These are phyloP conservation scores for Atractiella rhizophila DNA, from an alignment of 768 basidiomycete genomes.

Conservation along the genomic window DNA sequence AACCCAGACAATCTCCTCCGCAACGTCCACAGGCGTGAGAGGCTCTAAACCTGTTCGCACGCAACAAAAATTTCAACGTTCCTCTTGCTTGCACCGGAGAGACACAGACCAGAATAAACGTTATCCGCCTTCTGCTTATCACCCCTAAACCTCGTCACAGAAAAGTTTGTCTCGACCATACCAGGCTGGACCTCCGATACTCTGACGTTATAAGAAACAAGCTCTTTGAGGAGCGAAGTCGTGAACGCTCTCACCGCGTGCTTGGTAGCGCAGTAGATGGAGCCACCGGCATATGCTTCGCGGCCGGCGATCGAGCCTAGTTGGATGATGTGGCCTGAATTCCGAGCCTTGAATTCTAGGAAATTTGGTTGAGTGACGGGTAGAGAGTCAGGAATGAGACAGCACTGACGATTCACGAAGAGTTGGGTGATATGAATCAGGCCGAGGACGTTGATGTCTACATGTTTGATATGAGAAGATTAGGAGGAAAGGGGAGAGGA, in stretches of 20 bases:
- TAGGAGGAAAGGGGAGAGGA: too few relatives aligned
- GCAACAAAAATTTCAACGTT: neutral
- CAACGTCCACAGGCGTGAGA: slow-evolving; percentile 21
- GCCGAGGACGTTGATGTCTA: slow-evolving; percentile 56
- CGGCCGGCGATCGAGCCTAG: slow-evolving; percentile 74
- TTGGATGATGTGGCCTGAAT: slow-evolving; percentile 47
- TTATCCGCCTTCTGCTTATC: slow-evolving; percentile 56
- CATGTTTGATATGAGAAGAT: slow-evolving; percentile 30
- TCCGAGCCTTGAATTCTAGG: slow-evolving; percentile 48
- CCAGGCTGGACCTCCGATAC: slow-evolving; percentile 81
- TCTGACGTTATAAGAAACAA: slow-evolving; percentile 75
- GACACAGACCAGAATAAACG: slow-evolving; percentile 60
- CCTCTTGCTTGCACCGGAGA: neutral
- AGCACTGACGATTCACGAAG: neutral
- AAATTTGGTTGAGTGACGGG: neutral
- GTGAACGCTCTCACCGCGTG: slow-evolving; percentile 55
- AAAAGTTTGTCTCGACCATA: slow-evolving; percentile 38
- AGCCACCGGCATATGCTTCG: slow-evolving; percentile 69
- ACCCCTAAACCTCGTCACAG: slow-evolving; percentile 64
- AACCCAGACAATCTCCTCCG: slow-evolving; percentile 94
- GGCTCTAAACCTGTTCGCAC: slow-evolving; percentile 9
- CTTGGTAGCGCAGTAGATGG: slow-evolving; percentile 70
- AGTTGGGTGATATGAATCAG: slow-evolving; percentile 42
- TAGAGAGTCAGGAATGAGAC: neutral
- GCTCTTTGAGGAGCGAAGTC: slow-evolving; percentile 39